A percentile compares a stretch with the other conserved stretches of the same genome.
phyloP scores from a whole-genome alignment of 495 filamentous ascomycete species.

The Pseudomonodictys pantanalensis region DNA sequence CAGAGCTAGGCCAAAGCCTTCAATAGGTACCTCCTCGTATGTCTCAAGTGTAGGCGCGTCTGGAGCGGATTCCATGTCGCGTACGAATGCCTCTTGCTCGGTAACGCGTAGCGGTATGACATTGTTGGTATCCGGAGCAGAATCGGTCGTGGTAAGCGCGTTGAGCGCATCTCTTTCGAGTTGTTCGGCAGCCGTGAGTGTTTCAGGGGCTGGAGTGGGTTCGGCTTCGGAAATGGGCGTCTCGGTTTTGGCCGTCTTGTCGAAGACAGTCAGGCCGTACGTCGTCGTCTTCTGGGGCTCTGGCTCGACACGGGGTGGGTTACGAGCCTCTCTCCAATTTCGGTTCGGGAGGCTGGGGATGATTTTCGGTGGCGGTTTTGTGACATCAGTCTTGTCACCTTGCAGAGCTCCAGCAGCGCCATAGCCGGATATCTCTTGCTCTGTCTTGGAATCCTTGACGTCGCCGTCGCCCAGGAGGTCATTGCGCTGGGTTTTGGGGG shows the following conservation, averaged over 20 bases:
- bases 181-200: constrained; percentile 62
- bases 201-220: constrained; percentile 4
- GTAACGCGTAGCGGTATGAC: constrained; percentile 55
- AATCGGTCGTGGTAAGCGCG: constrained; percentile 63
- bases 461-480: constrained; percentile 31
- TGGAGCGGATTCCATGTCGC: constrained; percentile 67
- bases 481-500: constrained; percentile 13
- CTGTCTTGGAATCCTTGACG: constrained; percentile 1
- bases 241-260: constrained; percentile 3
- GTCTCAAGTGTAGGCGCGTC: constrained; percentile 74
- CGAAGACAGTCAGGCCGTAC: constrained; percentile 21
- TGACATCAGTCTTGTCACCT: not conserved
- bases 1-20: constrained; percentile 87
- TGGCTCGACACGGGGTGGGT: not conserved
- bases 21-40: constrained; percentile 84
- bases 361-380: constrained; percentile 2
- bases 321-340: constrained; percentile 16
- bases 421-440: constrained; percentile 17
- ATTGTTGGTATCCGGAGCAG: constrained; percentile 54
- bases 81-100: constrained; percentile 66
- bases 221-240: not conserved
- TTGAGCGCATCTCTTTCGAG: constrained; percentile 59
- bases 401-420: constrained; percentile 25
- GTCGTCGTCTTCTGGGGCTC: not conserved
- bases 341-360: constrained; percentile 24